Base-by-base conservation (phyloP, 768 basidiomycete species). In the Guyanaporus albipodus region DNA sequence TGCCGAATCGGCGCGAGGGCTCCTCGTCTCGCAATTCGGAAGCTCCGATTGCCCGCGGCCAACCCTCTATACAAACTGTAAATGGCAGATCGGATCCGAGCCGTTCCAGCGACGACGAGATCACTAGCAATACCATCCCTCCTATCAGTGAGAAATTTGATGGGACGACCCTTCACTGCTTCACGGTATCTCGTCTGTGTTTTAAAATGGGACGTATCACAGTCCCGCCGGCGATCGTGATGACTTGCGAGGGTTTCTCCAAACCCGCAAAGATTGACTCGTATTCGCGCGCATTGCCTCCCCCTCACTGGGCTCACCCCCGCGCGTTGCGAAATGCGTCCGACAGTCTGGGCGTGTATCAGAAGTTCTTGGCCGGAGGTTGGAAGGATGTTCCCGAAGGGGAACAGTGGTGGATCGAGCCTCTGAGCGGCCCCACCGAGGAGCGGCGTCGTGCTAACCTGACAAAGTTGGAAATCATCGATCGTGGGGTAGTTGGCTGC, bases 121-220 rank as follows among this genome's bases (percentile, higher is more conserved):
- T 23, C 26, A 26, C 24, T 11, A 11, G 14, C 31, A 10, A 26
- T 8, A 7, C 27, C 7, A 2, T 10, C 4, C 28, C 32, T 4
- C 28, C 18, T 2, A 14, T 23, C 9, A 7, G 33, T 8, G 22
- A 21, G 8, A 22, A 26, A 14, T 4, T 31, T 1, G 78, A 80
- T 52, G 78, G 77, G 38, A 73, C 73, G 4, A 68, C 64, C 12
- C 58, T 83, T 2, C 76, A 86, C 63, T 82, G 82, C 52, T 59
- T 85, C 50, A 67, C 73, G 44, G 64, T 88, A 50, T 80, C 78
- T 24, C 80, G 77, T 48, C 46, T 77, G 17, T 85, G 83, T 60
- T 85, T 79, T 73, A 88, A 88, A 61, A 59, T 78, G 21, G 82
- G 81, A 1, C 74, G 84, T 2, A 81, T 87, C 50, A 87, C 84